Evolutionary conservation across 345 rosid genomes (phyloP).

Genomic region (Eucalyptus tenuipes): DNA sequence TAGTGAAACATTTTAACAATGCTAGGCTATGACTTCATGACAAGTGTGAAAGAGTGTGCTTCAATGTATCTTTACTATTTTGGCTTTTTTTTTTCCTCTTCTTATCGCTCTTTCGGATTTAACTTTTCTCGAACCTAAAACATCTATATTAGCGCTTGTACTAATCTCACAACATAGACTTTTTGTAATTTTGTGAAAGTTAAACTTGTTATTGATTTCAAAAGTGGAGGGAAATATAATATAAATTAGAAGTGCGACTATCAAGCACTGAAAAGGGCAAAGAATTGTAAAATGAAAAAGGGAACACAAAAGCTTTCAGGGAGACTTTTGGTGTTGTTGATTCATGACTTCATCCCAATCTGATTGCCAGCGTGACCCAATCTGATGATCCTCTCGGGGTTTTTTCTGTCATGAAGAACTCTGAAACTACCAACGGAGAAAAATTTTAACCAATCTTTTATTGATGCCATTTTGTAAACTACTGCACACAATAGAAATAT

Average conservation of each 20-base stretch:
- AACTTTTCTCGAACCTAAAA: background rate
- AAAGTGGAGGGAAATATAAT: background rate
- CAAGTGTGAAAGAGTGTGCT: background rate
- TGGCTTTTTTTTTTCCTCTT: background rate
- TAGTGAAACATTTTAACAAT: background rate
- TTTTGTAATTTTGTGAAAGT: background rate
- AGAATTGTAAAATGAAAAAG: background rate
- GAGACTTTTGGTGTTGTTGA: background rate
- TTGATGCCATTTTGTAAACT: background rate
- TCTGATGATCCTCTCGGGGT: background rate
- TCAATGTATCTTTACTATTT: background rate
- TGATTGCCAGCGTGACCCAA: background rate
- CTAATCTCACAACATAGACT: background rate
- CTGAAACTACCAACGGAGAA: background rate
- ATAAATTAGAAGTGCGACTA: background rate
- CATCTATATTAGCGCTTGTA: background rate
- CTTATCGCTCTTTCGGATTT: background rate
- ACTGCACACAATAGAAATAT: background rate
- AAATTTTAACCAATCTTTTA: background rate
- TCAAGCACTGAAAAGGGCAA: background rate
- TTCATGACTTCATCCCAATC: background rate
- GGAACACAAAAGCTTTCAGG: background rate
- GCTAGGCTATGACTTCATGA: too few species aligned
- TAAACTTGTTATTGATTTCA: background rate
- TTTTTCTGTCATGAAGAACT: background rate